Percentiles rank a stretch among this genome's conserved stretches.
These are phyloP conservation scores for Lactarius evosmus DNA, from an alignment of 768 basidiomycete species.

Conservation along the genomic window DNA sequence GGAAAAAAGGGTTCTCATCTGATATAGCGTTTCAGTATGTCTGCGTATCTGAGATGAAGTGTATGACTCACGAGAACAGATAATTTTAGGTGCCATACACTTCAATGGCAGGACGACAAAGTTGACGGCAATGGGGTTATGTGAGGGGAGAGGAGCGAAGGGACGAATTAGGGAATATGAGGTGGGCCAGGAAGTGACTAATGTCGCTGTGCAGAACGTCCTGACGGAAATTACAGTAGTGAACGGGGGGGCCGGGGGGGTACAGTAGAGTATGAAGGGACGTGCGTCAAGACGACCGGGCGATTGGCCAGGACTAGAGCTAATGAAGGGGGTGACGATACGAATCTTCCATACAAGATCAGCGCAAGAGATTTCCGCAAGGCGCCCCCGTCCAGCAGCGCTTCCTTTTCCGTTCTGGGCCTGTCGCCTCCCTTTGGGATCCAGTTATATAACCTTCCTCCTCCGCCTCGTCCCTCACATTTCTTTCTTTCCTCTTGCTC, in stretches of 20 bases:
- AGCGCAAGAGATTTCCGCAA: conserved; percentile 27
- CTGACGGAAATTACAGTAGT: conserved; percentile 20
- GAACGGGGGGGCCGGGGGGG: conserved; percentile 1
- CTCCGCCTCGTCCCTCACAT: conserved; percentile 17
- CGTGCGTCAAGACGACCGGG: conserved; percentile 11
- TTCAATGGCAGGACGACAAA: background rate
- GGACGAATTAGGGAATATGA: conserved; percentile 22
- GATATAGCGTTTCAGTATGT: conserved; percentile 8
- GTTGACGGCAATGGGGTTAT: conserved; percentile 9
- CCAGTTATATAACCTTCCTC: conserved; percentile 27
- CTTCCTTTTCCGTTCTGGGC: conserved; percentile 28
- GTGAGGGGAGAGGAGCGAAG: conserved; percentile 5
- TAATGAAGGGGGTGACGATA: conserved; percentile 22
- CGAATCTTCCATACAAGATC: conserved; percentile 28
- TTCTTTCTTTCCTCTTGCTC: conserved; percentile 22
- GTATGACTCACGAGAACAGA: conserved; percentile 9
- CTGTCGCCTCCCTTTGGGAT: conserved; percentile 30
- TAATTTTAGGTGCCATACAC: background rate
- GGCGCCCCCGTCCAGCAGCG: conserved; percentile 16
- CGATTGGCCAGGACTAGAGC: conserved; percentile 23
- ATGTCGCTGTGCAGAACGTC: conserved; percentile 3
- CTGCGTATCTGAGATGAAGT: background rate
- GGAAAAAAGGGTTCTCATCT: conserved; percentile 12
- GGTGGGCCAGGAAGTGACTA: conserved; percentile 14
- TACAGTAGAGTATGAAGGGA: background rate